phyloP scores from a whole-genome alignment of 169 alveolate genomes.

The Toxoplasma gondii region DNA sequence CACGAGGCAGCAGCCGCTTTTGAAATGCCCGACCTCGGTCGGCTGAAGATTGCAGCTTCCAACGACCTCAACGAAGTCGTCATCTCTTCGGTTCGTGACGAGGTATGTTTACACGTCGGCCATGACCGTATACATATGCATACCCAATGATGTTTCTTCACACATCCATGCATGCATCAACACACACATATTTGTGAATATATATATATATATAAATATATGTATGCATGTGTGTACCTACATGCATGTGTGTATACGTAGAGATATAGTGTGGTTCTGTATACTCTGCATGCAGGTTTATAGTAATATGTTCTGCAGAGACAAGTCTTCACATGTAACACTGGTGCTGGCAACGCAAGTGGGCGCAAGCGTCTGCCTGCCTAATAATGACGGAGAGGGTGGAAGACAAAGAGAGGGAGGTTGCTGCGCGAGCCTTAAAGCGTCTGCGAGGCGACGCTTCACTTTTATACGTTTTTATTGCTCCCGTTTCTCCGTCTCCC shows the following conservation, averaged over 20 bases:
- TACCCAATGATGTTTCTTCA: background rate
- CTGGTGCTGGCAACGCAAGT: too few relatives aligned
- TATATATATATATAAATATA: background rate
- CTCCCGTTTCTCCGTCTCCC: background rate
- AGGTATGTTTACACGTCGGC: background rate
- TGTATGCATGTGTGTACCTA: background rate
- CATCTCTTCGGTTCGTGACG: background rate
- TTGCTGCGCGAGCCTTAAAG: too few relatives aligned
- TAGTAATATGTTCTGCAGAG: too few relatives aligned
- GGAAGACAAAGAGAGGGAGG: too few relatives aligned
- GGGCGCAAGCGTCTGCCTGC: too few relatives aligned
- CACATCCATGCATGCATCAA: background rate
- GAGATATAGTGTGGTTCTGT: background rate
- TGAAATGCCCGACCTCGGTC: background rate
- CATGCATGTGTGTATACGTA: background rate
- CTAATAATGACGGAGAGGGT: too few relatives aligned
- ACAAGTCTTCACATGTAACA: too few relatives aligned
- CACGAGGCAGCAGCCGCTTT: slow-evolving; percentile 20
- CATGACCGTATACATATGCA: slow-evolving; percentile 8
- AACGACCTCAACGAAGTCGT: slow-evolving; percentile 22
- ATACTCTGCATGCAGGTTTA: too few relatives aligned
- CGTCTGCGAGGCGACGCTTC: too few relatives aligned
- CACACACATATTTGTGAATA: background rate
- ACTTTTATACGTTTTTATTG: too few relatives aligned
- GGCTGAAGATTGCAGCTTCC: slow-evolving; percentile 3